Percentiles rank a stretch among this genome's conserved stretches.
Conservation (phyloP, 495 filamentous ascomycete species). For the Aspergillus bertholletiae region DNA sequence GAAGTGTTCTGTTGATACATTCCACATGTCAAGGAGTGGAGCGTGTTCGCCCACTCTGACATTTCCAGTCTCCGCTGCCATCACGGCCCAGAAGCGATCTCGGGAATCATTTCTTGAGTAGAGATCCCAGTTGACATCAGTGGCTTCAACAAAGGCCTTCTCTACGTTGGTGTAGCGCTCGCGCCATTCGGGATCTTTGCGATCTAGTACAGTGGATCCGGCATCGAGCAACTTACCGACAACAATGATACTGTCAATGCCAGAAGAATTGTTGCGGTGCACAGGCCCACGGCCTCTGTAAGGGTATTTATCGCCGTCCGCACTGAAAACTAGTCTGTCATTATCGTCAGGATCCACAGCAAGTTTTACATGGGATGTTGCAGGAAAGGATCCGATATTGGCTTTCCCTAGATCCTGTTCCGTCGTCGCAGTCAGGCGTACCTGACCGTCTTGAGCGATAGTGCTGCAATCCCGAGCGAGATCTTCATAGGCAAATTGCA, state of each 20-base stretch:
- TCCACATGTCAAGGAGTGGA: conserved; percentile 22
- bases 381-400: conserved; percentile 13
- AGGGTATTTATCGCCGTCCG: conserved; percentile 13
- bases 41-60: conserved; percentile 5
- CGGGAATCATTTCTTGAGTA: conserved; percentile 18
- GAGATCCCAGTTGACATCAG: conserved; percentile 32
- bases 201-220: conserved; percentile 37
- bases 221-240: conserved; percentile 33
- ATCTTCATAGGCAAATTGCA: conserved; percentile 25
- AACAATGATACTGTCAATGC: conserved; percentile 32
- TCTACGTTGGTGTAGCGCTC: conserved; percentile 16
- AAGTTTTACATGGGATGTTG: conserved; percentile 16
- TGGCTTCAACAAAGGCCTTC: conserved; percentile 31
- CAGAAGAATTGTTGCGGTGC: conserved; percentile 18
- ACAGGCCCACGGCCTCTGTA: conserved; percentile 33
- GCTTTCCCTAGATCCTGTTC: conserved; percentile 13
- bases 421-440: conserved; percentile 12
- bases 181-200: conserved; percentile 8
- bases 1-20: conserved; percentile 18
- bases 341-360: background rate
- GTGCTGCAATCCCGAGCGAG: conserved; percentile 29
- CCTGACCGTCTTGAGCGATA: conserved; percentile 6
- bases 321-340: conserved; percentile 9
- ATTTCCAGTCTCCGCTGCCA: conserved; percentile 1
- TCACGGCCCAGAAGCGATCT: conserved; percentile 16